Evolutionary conservation across 371 early-diverging fungal genomes (phyloP).

Genomic region (Rhizopus sp.): DNA sequence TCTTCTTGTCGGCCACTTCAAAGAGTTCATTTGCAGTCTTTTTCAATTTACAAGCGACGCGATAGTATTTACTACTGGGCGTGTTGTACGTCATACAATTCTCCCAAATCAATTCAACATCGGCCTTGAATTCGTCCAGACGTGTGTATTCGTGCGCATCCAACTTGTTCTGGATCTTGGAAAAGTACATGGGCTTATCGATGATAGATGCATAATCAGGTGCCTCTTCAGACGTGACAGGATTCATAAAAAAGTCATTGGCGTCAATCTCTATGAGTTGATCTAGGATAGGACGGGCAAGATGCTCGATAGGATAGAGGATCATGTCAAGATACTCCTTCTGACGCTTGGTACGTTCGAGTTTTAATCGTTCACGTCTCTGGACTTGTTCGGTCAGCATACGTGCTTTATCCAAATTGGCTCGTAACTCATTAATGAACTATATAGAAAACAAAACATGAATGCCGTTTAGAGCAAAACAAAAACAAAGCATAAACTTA

Average conservation of each 20-base stretch:
- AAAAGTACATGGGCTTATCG: constrained; percentile 59
- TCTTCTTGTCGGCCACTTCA: not conserved
- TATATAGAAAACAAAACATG: constrained; percentile 2
- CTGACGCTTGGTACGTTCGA: constrained; percentile 61
- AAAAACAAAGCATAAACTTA: too few species aligned
- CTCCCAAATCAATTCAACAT: constrained; percentile 67
- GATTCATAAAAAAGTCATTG: constrained; percentile 54
- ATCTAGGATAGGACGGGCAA: constrained; percentile 61
- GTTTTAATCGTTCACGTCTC: constrained; percentile 84
- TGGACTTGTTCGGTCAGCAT: constrained; percentile 83
- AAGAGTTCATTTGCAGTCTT: constrained; percentile 8
- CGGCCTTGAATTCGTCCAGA: constrained; percentile 49
- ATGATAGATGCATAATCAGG: constrained; percentile 83
- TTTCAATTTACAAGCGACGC: constrained; percentile 49
- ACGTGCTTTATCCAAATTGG: constrained; percentile 84
- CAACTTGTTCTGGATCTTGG: constrained; percentile 50
- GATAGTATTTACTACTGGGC: constrained; percentile 67
- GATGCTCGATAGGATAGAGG: constrained; percentile 73
- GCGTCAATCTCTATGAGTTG: constrained; percentile 68
- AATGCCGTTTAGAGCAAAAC: too few species aligned
- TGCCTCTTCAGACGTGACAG: constrained; percentile 73
- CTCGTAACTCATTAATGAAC: constrained; percentile 60
- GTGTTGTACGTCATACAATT: constrained; percentile 82
- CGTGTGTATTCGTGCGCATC: constrained; percentile 33
- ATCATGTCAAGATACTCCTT: constrained; percentile 67